Conservation (phyloP, 768 basidiomycete species). For the Lentinula guzmanii region DNA sequence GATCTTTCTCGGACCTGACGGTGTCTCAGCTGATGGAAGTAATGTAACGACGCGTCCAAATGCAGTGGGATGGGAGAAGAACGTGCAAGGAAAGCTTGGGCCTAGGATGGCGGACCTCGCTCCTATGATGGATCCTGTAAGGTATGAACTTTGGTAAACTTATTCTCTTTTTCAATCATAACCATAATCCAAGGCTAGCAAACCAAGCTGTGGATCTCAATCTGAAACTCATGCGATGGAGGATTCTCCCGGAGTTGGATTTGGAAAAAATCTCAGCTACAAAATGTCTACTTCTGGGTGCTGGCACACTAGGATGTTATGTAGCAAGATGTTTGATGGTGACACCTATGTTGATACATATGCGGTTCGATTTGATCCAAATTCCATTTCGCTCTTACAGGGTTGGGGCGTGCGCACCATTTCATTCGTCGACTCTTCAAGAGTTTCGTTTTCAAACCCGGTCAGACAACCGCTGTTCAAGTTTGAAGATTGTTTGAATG, state of each 20-base stretch:
- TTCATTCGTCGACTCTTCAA: slow-evolving; percentile 86
- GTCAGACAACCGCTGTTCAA: slow-evolving; percentile 96
- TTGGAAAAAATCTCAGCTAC: slow-evolving; percentile 82
- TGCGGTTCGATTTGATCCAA: neutral
- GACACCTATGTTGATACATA: neutral
- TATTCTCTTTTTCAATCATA: neutral
- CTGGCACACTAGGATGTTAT: slow-evolving; percentile 96
- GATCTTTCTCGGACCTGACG: slow-evolving; percentile 27
- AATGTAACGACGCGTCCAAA: slow-evolving; percentile 32
- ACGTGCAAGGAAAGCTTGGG: slow-evolving; percentile 77
- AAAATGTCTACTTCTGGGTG: slow-evolving; percentile 82
- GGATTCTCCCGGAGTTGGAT: slow-evolving; percentile 84
- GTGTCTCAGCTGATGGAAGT: slow-evolving; percentile 10
- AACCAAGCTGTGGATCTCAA: slow-evolving; percentile 98
- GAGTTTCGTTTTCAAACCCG: slow-evolving; percentile 95
- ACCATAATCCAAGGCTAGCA: slow-evolving; percentile 56
- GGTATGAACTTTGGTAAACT: slow-evolving; percentile 31
- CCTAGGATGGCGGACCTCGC: slow-evolving; percentile 87
- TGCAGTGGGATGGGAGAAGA: slow-evolving; percentile 96
- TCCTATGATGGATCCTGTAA: slow-evolving; percentile 91
- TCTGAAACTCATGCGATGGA: slow-evolving; percentile 96
- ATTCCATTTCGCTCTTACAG: slow-evolving; percentile 29
- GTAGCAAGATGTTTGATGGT: slow-evolving; percentile 89
- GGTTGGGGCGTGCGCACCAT: slow-evolving; percentile 96
- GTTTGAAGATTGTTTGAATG: slow-evolving; percentile 88